phyloP scores from a whole-genome alignment of 2,329 filamentous ascomycete genomes.

The Fusarium algeriense region DNA sequence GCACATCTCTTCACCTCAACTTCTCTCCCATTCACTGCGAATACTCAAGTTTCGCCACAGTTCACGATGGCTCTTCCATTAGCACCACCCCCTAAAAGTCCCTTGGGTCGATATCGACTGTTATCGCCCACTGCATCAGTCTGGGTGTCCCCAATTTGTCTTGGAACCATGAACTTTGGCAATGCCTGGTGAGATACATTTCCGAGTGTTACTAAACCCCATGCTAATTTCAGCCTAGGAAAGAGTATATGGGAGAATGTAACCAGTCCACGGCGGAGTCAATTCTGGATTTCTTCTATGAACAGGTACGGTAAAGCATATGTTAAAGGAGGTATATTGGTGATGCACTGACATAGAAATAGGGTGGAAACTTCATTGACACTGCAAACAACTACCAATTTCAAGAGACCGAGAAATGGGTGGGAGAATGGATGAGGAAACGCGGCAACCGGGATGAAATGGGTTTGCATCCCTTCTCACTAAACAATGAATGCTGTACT shows the following conservation, averaged over 20 bases:
- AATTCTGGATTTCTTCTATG: constrained; percentile 75
- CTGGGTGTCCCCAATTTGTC: constrained; percentile 74
- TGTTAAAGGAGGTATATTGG: neutral
- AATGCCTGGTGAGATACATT: constrained; percentile 58
- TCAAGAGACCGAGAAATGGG: constrained; percentile 72
- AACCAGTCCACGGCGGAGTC: constrained; percentile 71
- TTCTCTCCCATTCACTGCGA: neutral
- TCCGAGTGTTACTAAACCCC: accelerated
- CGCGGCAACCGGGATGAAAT: constrained; percentile 75
- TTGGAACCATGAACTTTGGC: constrained; percentile 76
- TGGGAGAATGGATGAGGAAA: constrained; percentile 78
- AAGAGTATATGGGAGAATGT: constrained; percentile 71
- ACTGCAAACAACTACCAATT: constrained; percentile 77
- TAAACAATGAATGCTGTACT: neutral
- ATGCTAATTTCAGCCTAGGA: constrained; percentile 52
- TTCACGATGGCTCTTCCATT: constrained; percentile 47
- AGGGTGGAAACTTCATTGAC: constrained; percentile 78
- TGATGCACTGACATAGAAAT: constrained; percentile 25
- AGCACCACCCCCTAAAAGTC: constrained; percentile 67
- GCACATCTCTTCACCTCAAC: neutral
- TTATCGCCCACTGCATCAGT: constrained; percentile 74
- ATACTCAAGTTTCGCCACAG: neutral
- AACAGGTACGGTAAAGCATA: constrained; percentile 56
- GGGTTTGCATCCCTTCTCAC: constrained; percentile 52
- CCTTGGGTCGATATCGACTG: constrained; percentile 73